These are phyloP conservation scores for Calonectria hongkongensis DNA, from an alignment of 2,329 filamentous ascomycete species.

Conservation along the genomic window DNA sequence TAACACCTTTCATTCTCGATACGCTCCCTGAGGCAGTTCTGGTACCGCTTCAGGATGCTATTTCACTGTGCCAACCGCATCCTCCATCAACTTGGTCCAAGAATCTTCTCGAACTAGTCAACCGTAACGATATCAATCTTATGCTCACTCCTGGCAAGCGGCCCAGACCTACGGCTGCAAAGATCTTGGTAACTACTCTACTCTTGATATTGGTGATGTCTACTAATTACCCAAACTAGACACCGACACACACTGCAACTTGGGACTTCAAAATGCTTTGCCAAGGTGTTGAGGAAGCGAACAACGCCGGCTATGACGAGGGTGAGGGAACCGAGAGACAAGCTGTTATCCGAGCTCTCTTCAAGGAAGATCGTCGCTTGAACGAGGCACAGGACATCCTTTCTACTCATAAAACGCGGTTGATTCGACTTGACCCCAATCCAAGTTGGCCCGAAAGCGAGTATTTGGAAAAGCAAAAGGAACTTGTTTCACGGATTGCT, in stretches of 20 bases:
- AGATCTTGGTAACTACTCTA: constrained; percentile 62
- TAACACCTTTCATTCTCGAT: constrained; percentile 81
- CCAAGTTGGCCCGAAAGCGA: constrained; percentile 89
- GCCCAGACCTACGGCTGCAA: constrained; percentile 58
- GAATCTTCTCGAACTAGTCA: constrained; percentile 83
- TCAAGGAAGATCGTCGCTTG: constrained; percentile 92
- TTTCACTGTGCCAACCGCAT: constrained; percentile 87
- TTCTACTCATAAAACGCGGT: constrained; percentile 87
- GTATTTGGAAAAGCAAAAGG: constrained; percentile 93
- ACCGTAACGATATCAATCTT: constrained; percentile 86
- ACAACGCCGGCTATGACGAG: constrained; percentile 80
- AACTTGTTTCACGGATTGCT: constrained; percentile 89
- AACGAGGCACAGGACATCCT: constrained; percentile 89
- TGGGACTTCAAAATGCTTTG: constrained; percentile 89
- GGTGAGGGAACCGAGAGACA: constrained; percentile 89
- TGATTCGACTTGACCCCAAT: constrained; percentile 85
- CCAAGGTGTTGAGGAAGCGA: constrained; percentile 76
- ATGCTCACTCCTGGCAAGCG: constrained; percentile 70
- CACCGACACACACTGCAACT: constrained; percentile 78
- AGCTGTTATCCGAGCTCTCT: constrained; percentile 88
- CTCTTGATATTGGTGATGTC: not conserved
- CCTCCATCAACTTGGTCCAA: constrained; percentile 86
- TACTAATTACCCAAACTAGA: constrained; percentile 61
- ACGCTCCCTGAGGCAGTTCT: constrained; percentile 91
- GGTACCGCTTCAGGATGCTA: constrained; percentile 86